Evolutionary conservation across 129 eudicot species (phyloP), one percentile per base, ranked within the genome.

Genomic region (Lactuca saligna): DNA sequence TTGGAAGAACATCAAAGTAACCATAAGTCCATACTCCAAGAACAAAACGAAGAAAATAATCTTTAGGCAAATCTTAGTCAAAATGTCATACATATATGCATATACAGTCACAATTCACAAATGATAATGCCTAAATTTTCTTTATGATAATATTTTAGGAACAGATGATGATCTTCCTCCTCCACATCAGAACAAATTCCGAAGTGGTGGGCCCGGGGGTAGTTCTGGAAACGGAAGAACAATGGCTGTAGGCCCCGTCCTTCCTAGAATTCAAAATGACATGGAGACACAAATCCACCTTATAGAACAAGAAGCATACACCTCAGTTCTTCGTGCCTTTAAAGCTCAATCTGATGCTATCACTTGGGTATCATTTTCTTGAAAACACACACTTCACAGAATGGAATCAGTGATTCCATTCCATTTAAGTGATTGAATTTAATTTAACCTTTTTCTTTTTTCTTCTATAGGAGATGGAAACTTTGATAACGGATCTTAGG

Each of bases 311-410:
- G 98, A 92, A 83, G 98, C 98, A 42, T 92, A 92, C 70, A 75
- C 78, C 76, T 82, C 96, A 17, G 95, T 92, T 41, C 75, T 92
- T 32, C 81, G 98, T 35, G 98, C 98, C 56, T 92, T 92, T 72
- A 86, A 92, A 84, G 98, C 98, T 49, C 98, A 92, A 67, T 85
- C 94, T 14, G 96, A 88, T 79, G 95, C 98, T 57, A 82, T 92
- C 71, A 75, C 98, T 50, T 92, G 98, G 98, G 98, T 25, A 48
- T 48, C 48, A 25, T 37, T 8, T 15, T 29, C 59, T 2, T 33
- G 4, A 51, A 37, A 51, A 9, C 11, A 57, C 51, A 46, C 29
- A 25, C 29, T 25, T 25, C 29, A 25, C 1, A n/a, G 2, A 25
- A 25, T 25, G 29, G 29, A 25, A 25, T 25, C 29, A 25, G 29